Conservation (phyloP, 148 eudicot species). For the Euryodendron excelsum region DNA sequence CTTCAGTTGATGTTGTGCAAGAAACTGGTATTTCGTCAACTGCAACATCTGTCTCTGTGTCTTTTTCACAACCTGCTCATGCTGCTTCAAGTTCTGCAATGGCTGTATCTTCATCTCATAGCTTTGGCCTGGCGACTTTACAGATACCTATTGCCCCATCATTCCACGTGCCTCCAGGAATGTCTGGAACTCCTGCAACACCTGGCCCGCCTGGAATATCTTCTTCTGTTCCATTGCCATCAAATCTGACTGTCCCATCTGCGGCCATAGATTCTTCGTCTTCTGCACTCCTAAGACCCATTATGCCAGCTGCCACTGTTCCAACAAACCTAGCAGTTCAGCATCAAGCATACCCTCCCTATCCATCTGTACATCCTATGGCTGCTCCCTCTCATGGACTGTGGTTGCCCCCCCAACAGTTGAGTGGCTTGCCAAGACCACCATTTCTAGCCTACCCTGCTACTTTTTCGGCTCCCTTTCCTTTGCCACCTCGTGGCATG, state of each 20-base stretch:
- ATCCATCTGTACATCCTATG: conserved; percentile 45
- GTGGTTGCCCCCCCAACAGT: conserved; percentile 70
- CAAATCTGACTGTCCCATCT: conserved; percentile 32
- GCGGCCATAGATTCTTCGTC: conserved; percentile 31
- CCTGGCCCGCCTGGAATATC: conserved; percentile 44
- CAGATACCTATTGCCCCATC: conserved; percentile 36
- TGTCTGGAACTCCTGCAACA: conserved; percentile 32
- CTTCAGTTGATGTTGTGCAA: conserved; percentile 22
- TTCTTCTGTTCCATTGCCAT: conserved; percentile 26
- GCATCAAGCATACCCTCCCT: conserved; percentile 49
- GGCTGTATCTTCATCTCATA: conserved; percentile 31
- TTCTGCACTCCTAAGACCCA: conserved; percentile 37
- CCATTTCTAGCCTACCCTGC: conserved; percentile 61
- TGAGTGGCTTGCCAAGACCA: conserved; percentile 50
- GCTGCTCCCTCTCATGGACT: conserved; percentile 52
- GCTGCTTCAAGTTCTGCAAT: conserved; percentile 34
- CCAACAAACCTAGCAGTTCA: conserved; percentile 44
- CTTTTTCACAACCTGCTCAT: conserved; percentile 36
- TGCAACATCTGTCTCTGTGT: conserved; percentile 27
- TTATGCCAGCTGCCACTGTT: conserved; percentile 25
- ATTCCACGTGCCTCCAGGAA: conserved; percentile 41
- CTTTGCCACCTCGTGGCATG: conserved; percentile 52
- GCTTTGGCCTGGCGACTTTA: conserved; percentile 26
- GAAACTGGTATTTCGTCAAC: conserved; percentile 31
- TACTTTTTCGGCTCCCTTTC: conserved; percentile 55